phyloP scores from a whole-genome alignment of 371 early-diverging fungal species.

The Syncephalastrum racemosum region DNA sequence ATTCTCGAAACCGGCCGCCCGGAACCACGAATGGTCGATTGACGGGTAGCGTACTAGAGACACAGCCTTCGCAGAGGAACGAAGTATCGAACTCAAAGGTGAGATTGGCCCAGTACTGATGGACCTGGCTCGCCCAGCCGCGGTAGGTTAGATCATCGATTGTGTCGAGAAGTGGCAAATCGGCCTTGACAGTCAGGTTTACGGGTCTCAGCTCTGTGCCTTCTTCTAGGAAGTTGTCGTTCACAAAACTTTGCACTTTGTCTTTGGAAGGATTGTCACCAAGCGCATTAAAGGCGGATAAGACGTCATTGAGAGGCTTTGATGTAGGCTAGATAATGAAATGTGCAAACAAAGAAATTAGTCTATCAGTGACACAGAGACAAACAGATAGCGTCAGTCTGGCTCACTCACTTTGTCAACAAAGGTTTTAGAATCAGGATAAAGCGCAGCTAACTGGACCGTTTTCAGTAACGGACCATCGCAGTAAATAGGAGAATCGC shows the following conservation, averaged over 20 bases:
- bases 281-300: constrained; percentile 51
- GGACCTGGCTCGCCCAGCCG: constrained; percentile 52
- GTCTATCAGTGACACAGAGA: neutral
- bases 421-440: constrained; percentile 73
- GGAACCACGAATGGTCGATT: constrained; percentile 81
- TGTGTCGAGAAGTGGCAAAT: constrained; percentile 25
- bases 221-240: constrained; percentile 55
- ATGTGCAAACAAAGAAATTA: neutral
- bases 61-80: constrained; percentile 56
- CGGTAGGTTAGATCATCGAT: constrained; percentile 51
- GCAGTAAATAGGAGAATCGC: constrained; percentile 74
- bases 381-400: neutral
- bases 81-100: constrained; percentile 53
- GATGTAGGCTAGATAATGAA: constrained; percentile 53
- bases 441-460: constrained; percentile 62
- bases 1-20: constrained; percentile 90
- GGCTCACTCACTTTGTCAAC: constrained; percentile 52
- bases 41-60: constrained; percentile 52
- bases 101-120: constrained; percentile 64
- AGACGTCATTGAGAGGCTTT: constrained; percentile 53
- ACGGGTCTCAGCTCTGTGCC: constrained; percentile 16
- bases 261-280: constrained; percentile 47
- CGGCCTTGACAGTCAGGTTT: constrained; percentile 1
- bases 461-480: constrained; percentile 59
- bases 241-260: constrained; percentile 53